Conservation (phyloP, 305 asterid species). For the Solanum hybrid region DNA sequence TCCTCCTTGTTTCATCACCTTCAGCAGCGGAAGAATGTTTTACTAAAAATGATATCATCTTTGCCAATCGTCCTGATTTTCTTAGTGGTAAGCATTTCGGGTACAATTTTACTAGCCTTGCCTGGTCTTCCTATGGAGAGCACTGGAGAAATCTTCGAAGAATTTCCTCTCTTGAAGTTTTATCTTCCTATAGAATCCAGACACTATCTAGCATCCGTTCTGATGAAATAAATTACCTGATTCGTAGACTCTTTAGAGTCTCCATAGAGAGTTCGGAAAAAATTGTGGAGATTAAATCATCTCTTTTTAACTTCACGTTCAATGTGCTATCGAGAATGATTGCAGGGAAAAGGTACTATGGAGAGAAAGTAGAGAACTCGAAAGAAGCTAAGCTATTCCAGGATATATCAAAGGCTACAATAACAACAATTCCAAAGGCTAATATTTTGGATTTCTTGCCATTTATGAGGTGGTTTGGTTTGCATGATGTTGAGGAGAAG, state of each 20-base stretch:
- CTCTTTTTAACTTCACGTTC: constrained; percentile 23
- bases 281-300: constrained; percentile 11
- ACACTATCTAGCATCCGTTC: constrained; percentile 12
- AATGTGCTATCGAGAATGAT: constrained; percentile 24
- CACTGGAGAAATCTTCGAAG: constrained; percentile 34
- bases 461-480: constrained; percentile 22
- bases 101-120: constrained; percentile 21
- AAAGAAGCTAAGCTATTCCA: constrained; percentile 20
- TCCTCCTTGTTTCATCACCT: constrained; percentile 29
- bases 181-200: constrained; percentile 23
- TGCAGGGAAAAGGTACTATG: constrained; percentile 25
- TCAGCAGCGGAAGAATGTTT: constrained; percentile 25
- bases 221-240: constrained; percentile 16
- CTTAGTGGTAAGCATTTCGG: constrained; percentile 23
- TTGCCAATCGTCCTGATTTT: constrained; percentile 26
- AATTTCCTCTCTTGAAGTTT: constrained; percentile 16
- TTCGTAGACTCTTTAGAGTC: constrained; percentile 6
- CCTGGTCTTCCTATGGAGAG: constrained; percentile 24
- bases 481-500: constrained; percentile 13
- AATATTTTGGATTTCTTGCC: constrained; percentile 28
- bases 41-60: constrained; percentile 19
- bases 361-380: constrained; percentile 13
- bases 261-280: neutral
- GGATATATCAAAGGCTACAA: constrained; percentile 4
- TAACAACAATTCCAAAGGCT: constrained; percentile 1